A percentile compares a stretch with the other conserved stretches of the same genome.
phyloP scores from a whole-genome alignment of 345 rosid genomes.

The Salix brachista region DNA sequence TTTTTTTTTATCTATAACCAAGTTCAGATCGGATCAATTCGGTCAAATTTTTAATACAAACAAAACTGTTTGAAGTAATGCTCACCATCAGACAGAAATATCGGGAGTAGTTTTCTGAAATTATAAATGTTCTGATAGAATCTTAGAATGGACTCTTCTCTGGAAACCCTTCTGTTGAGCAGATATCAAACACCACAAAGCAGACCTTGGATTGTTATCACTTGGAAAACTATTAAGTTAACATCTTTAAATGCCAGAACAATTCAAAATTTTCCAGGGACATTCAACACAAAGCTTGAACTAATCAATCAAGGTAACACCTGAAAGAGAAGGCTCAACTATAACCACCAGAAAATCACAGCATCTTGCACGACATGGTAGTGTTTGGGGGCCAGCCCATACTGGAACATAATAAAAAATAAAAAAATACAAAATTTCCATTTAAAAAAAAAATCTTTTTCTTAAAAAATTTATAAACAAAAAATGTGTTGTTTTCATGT shows the following conservation, averaged over 20 bases:
- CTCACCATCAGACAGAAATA: too few species aligned
- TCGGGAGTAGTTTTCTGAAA: too few species aligned
- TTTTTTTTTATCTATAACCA: too few species aligned
- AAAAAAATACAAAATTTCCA: too few species aligned
- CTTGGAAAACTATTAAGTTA: neutral
- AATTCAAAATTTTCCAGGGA: neutral
- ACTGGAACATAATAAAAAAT: too few species aligned
- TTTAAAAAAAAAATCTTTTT: too few species aligned
- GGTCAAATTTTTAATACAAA: too few species aligned
- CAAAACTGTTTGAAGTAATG: too few species aligned
- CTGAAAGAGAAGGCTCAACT: neutral
- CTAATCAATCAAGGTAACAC: neutral
- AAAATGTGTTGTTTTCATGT: too few species aligned
- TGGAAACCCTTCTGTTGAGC: neutral
- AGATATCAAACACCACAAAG: neutral
- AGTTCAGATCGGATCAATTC: too few species aligned
- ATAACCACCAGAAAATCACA: neutral
- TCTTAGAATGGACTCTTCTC: neutral
- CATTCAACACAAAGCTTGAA: neutral
- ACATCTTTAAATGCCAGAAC: neutral
- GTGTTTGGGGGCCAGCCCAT: neutral
- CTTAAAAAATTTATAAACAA: too few species aligned
- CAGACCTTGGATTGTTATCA: neutral
- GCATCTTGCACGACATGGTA: neutral
- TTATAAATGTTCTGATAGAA: neutral